Base-by-base conservation (phyloP, 169 alveolate species). In the Plasmodium billcollinsi region DNA sequence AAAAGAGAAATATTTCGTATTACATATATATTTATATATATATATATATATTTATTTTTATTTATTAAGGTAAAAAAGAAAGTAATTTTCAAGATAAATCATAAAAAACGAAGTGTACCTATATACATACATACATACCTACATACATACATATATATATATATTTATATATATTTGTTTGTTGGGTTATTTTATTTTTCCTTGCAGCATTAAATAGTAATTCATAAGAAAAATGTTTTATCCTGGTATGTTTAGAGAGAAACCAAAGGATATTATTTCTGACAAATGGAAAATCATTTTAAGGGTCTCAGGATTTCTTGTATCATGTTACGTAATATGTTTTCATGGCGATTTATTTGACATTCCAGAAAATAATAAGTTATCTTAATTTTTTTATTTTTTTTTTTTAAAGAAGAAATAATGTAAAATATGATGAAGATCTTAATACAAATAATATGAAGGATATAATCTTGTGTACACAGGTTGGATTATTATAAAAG, bases 221-320 rank as follows among this genome's bases (percentile, higher is more conserved):
- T 39, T 29, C 45, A 33, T n/a, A 43, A 47, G 45, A 62, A 94
- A 59, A 62, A 94, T 94, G 96, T 88, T 92, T 93, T 94, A 86
- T 88, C 96, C 96, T 43, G 96, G 96, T 14, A 90, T 94, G 95
- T 70, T 94, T 88, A 90, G 94, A 49, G 90, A 73, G 26, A 90
- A 66, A 50, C 93, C 92, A 7, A 94, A 94, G 91, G 95, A 93
- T 12, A 88, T 91, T 49, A 54, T 94, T 49, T 69, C 96, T 9
- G 95, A 92, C 20, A 73, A 72, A 29, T 88, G 85, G 65, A 75
- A 95, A 69, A 90, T 94, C 80, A 88, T 63, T 33, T 71, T 94
- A 47, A 62, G 96, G 24, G 89, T 92, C 15, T 88, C 92, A 15
- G 95, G 95, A 1, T 94, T 92, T 83, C 89, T 92, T 11, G 92